These are phyloP conservation scores for Mentha longifolia DNA, from an alignment of 257 asterid species.

Conservation along the genomic window DNA sequence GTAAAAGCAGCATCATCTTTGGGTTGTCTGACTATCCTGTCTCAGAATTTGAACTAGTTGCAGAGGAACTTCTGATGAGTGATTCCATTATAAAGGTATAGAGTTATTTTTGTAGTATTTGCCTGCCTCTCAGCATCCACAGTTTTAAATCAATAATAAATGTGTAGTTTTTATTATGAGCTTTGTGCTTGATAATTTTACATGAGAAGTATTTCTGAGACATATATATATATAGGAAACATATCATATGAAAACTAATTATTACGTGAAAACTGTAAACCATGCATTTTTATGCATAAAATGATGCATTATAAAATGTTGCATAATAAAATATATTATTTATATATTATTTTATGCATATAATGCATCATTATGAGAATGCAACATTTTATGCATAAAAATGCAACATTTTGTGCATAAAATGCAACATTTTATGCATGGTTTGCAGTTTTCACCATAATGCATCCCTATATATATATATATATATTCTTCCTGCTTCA, in stretches of 20 bases:
- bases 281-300: no score
- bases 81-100: slow-evolving; percentile 83
- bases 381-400: no score
- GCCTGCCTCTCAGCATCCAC: background rate
- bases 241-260: no score
- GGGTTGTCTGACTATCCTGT: slow-evolving; percentile 86
- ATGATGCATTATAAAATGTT: no score
- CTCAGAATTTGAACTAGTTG: slow-evolving; percentile 97
- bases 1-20: slow-evolving; percentile 83
- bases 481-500: slow-evolving; percentile 7
- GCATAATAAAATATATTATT: no score
- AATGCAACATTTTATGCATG: no score
- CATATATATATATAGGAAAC: background rate
- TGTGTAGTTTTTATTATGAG: slow-evolving; percentile 18
- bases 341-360: no score
- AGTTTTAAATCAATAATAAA: slow-evolving; percentile 6
- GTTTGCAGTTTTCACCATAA: no score
- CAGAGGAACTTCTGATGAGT: slow-evolving; percentile 97
- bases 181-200: slow-evolving; percentile 2
- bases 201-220: background rate
- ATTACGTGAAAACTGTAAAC: no score
- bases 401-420: no score
- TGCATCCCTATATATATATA: no score
- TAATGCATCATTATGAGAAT: no score
- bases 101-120: background rate